Percentiles rank a stretch among this genome's conserved stretches.
These are phyloP conservation scores for Theobroma grandiflorum DNA, from an alignment of 441 rosid genomes.

Conservation along the genomic window DNA sequence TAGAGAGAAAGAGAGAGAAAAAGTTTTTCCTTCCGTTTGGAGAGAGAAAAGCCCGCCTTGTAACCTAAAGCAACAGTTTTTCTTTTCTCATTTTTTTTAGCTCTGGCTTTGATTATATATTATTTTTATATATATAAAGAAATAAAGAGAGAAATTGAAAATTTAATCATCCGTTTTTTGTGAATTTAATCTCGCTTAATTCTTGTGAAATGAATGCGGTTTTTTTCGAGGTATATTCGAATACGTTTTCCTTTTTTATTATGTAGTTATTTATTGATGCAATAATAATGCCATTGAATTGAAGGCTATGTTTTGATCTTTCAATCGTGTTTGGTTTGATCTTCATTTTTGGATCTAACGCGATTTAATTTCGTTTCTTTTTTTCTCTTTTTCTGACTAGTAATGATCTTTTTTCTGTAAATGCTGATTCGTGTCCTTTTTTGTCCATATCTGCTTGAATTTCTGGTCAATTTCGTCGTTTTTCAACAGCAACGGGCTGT, in stretches of 20 bases:
- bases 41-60: slow-evolving; percentile 27
- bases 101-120: neutral
- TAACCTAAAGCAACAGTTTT: slow-evolving; percentile 22
- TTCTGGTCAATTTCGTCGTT: slow-evolving; percentile 25
- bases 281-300: neutral
- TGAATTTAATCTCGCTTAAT: slow-evolving; percentile 13
- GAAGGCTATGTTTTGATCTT: neutral
- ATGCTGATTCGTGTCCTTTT: slow-evolving; percentile 14
- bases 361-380: neutral
- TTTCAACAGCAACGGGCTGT: slow-evolving; percentile 24
- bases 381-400: neutral
- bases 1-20: slow-evolving; percentile 29
- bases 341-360: slow-evolving; percentile 15
- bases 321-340: neutral
- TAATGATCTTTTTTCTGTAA: neutral
- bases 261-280: slow-evolving; percentile 1
- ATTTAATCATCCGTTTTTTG: slow-evolving; percentile 13
- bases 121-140: neutral
- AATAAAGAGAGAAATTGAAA: neutral
- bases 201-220: slow-evolving; percentile 26
- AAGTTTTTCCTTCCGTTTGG: neutral
- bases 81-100: neutral
- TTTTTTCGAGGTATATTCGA: slow-evolving; percentile 15
- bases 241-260: neutral
- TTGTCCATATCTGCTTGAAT: neutral